Evolutionary conservation across 331 rosid genomes (phyloP).

Genomic region (Quercus phellos): DNA sequence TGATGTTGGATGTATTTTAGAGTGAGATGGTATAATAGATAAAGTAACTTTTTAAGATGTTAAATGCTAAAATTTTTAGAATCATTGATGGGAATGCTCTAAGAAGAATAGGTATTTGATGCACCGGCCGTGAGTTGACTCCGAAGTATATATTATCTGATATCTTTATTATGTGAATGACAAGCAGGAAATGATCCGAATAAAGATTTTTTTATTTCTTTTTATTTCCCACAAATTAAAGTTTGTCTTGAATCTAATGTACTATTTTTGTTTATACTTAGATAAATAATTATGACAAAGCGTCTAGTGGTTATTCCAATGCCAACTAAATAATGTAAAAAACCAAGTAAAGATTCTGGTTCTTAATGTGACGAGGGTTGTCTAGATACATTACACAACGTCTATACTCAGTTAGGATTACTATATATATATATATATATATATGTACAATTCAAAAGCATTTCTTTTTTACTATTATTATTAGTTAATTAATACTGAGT

Average conservation of each 20-base stretch:
- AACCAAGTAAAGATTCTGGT: background rate
- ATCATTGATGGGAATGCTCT: too few species aligned
- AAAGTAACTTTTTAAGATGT: too few species aligned
- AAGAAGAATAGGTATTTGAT: background rate
- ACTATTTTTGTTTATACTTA: background rate
- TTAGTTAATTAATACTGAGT: too few species aligned
- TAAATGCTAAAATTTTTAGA: too few species aligned
- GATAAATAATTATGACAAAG: background rate
- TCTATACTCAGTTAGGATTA: background rate
- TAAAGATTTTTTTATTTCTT: background rate
- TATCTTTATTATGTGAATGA: background rate
- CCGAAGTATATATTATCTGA: background rate
- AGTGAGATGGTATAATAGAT: too few species aligned
- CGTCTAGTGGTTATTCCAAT: background rate
- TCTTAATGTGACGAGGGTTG: background rate
- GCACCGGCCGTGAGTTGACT: background rate
- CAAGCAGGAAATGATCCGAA: background rate
- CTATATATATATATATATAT: background rate
- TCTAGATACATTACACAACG: too few species aligned
- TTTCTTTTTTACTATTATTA: background rate
- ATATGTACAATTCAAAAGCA: background rate
- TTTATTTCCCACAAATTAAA: background rate
- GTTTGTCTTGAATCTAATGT: background rate
- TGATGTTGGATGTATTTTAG: too few species aligned
- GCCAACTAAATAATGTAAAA: background rate